Evolutionary conservation across 2,329 filamentous ascomycete genomes (phyloP), one percentile per base, ranked within the genome.

Genomic region (Amauroascus verrucosus): DNA sequence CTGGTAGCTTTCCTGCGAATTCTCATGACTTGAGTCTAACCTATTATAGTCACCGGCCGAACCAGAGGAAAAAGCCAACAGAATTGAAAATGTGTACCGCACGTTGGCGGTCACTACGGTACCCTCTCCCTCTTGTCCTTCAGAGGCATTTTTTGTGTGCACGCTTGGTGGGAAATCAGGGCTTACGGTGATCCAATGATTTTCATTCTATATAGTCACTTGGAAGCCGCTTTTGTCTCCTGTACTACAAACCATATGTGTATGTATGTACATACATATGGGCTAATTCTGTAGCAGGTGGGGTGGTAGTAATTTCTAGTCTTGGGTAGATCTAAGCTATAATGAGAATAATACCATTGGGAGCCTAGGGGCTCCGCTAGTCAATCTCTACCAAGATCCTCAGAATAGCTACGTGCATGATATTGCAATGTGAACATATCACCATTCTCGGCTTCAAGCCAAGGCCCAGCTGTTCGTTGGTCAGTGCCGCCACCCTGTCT

Each of bases 241-340:
- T 48, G 44, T 44, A 38, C 24, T 33, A 47, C 30, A 45, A 37
- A 28, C 30, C 45, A 53, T 41, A 32, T 53, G 44, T 53, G 41
- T 43, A 41, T 38, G 35, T 38, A 38, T 38, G 35, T 41, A n/a
- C n/a, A n/a, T n/a, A 43, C 41, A 45, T 45, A 45, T 45, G 41
- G 43, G 51, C 28, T 26, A n/a, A 35, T 13, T 45, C 13, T 26
- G 35, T 48, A 48, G 51, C 30, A 30, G 48, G 16, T 20, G 35
- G 32, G 38, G n/a, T n/a, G n/a, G n/a, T 32, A 46, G 41, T 52
- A 26, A 40, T 52, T 46, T 30, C 37, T 51, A 51, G 37, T 43
- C 48, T n/a, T 37, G 37, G 38, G n/a, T 48, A 48, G 45, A 53
- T 41, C 26, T 53, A 53, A 32, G 35, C 51, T 41, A 9, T 47